phyloP scores from a whole-genome alignment of 176 grass and related monocot species.

The Typha latifolia region DNA sequence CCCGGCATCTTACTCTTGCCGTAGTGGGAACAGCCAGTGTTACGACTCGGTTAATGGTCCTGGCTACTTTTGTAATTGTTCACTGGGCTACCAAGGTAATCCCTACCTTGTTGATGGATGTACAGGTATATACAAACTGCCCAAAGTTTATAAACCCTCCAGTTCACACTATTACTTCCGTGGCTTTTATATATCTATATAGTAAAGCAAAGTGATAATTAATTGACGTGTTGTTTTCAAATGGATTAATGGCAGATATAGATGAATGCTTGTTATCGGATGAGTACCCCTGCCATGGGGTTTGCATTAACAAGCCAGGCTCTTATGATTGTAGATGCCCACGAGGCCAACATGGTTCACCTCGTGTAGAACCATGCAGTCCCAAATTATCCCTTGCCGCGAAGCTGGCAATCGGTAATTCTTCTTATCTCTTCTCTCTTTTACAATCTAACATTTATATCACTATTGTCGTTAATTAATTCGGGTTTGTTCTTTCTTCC shows the following conservation, averaged over 20 bases:
- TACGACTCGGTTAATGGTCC: conserved; percentile 12
- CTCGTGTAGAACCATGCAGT: conserved; percentile 19
- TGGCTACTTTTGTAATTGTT: conserved; percentile 50
- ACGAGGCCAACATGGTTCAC: conserved; percentile 25
- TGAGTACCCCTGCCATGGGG: conserved; percentile 29
- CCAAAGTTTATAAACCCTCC: no score
- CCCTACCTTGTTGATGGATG: conserved; percentile 49
- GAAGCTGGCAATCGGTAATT: no score
- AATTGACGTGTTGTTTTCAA: background rate
- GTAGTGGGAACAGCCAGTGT: conserved; percentile 8
- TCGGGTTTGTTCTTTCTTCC: no score
- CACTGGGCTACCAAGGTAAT: conserved; percentile 36
- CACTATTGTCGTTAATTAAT: no score
- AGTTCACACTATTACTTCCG: no score
- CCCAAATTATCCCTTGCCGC: conserved; percentile 25
- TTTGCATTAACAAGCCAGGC: conserved; percentile 28
- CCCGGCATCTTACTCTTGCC: conserved; percentile 30
- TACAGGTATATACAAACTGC: conserved; percentile 24
- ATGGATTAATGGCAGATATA: conserved; percentile 33
- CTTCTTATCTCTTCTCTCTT: no score
- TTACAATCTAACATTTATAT: no score
- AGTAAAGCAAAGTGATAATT: no score
- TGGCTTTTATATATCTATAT: no score
- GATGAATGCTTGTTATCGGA: conserved; percentile 32
- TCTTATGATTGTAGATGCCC: conserved; percentile 26